Evolutionary conservation across 2,329 filamentous ascomycete species (phyloP).

Genomic region (Monilinia vaccinii-corymbosi): DNA sequence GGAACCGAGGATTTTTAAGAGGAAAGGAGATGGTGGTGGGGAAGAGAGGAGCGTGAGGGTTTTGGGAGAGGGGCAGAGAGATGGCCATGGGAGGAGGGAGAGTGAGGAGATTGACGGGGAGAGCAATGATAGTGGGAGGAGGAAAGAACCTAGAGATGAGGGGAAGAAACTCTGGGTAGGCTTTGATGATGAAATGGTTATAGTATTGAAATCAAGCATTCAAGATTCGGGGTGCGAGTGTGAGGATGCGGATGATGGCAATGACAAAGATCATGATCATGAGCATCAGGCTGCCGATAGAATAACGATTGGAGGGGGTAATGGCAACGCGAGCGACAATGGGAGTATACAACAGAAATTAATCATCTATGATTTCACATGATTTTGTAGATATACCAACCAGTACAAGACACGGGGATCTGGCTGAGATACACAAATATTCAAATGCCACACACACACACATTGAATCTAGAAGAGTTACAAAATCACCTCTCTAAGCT

Average conservation of each 20-base stretch:
- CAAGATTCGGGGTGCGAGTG: not conserved
- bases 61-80: slow-evolving; percentile 36
- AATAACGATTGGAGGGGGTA: not conserved
- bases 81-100: slow-evolving; percentile 30
- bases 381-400: not conserved
- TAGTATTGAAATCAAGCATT: slow-evolving; percentile 42
- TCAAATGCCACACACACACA: not conserved
- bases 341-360: slow-evolving; percentile 40
- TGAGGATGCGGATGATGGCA: not conserved
- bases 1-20: slow-evolving; percentile 26
- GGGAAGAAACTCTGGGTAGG: slow-evolving; percentile 47
- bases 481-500: not conserved
- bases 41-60: slow-evolving; percentile 4
- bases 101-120: not conserved
- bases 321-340: not conserved
- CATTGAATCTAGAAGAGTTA: not conserved
- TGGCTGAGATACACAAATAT: not conserved
- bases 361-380: slow-evolving; percentile 62
- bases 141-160: not conserved
- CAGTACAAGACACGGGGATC: not conserved
- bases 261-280: not conserved
- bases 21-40: slow-evolving; percentile 21
- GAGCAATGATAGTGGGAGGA: not conserved
- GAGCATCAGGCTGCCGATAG: not conserved
- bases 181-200: slow-evolving; percentile 64